Base-by-base conservation (phyloP, 2,329 filamentous ascomycete species). In the Aspergillus japonicus region DNA sequence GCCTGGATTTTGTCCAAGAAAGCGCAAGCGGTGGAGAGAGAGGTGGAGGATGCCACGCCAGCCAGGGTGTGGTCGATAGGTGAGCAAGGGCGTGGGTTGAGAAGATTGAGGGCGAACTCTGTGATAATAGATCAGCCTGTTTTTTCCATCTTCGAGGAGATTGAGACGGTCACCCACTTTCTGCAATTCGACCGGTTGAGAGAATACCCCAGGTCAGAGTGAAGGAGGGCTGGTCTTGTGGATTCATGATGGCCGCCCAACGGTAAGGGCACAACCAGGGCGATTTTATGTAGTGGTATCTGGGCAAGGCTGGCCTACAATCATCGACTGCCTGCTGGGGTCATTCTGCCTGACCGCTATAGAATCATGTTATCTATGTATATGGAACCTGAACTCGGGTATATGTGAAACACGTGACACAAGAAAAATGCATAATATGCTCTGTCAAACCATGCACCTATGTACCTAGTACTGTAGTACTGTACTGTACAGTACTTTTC, bases 1-100 rank as follows among this genome's bases (percentile, higher is more conserved):
- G 52, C 29, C 4, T 21, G 42, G 39, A 54, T 16, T 14, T 16
- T 31, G n/a, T 21, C 26, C n/a, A 82, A 60, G 79, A 76, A 60
- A 69, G 80, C 12, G 78, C 79, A 0, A 77, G 82, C 52, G 76
- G 81, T 62, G 76, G 81, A 58, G 76, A 82, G 62, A 78, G 42
- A 54, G 23, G 26, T 42, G 23, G 52, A 35, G 26, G 52, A 54
- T 31, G 42, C 42, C 23, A 54, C 52, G 14, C 42, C 52, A 24
- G 47, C 12, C 24, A 54, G 26, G 42, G 12, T 10, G 31, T 50
- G 14, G 14, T n/a, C 5, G 12, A 42, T 42, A n/a, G 12, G 39
- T 16, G 12, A 7, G 12, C 2, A 16, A n/a, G 12, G 39, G 39
- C 16, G 39, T 42, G 39, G 16, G 14, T 42, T 5, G 39, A 42